Percentiles rank a stretch among this genome's conserved stretches.
Evolutionary conservation across 495 filamentous ascomycete genomes (phyloP).

Genomic region (Clohesyomyces aquaticus): DNA sequence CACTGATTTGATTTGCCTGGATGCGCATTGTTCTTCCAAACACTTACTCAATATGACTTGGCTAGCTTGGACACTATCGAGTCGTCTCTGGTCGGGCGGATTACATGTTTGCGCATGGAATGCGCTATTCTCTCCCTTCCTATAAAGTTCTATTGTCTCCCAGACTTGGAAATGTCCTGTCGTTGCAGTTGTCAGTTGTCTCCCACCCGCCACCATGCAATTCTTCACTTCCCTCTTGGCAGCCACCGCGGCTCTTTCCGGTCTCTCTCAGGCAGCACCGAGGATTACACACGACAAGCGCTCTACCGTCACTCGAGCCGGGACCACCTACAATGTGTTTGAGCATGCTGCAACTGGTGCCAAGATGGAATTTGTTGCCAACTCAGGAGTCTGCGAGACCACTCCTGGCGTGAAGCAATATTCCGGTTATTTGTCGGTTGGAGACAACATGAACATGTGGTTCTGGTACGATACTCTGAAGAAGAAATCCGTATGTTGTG

Average conservation of each 20-base stretch:
- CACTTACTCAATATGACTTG: constrained; percentile 30
- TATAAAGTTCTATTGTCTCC: constrained; percentile 7
- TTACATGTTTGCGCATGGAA: not conserved
- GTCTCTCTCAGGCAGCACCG: constrained; percentile 41
- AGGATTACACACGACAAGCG: constrained; percentile 47
- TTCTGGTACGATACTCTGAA: constrained; percentile 49
- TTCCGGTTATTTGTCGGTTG: constrained; percentile 60
- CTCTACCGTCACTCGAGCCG: constrained; percentile 46
- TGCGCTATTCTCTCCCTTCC: not conserved
- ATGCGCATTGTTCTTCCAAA: not conserved
- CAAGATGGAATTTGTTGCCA: constrained; percentile 57
- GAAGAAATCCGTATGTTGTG: constrained; percentile 22
- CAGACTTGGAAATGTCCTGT: not conserved
- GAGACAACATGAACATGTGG: constrained; percentile 58
- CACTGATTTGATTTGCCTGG: constrained; percentile 4
- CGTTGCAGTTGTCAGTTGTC: not conserved
- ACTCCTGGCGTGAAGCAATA: constrained; percentile 55
- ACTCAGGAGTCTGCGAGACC: constrained; percentile 53
- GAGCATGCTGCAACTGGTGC: constrained; percentile 58
- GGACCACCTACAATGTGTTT: constrained; percentile 53
- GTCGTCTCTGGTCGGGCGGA: not conserved
- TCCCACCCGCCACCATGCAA: constrained; percentile 18
- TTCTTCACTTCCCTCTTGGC: constrained; percentile 23
- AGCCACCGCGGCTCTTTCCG: constrained; percentile 28
- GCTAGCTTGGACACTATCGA: constrained; percentile 4